These are phyloP conservation scores for Sinapis alba DNA, from an alignment of 441 rosid species.

Conservation along the genomic window DNA sequence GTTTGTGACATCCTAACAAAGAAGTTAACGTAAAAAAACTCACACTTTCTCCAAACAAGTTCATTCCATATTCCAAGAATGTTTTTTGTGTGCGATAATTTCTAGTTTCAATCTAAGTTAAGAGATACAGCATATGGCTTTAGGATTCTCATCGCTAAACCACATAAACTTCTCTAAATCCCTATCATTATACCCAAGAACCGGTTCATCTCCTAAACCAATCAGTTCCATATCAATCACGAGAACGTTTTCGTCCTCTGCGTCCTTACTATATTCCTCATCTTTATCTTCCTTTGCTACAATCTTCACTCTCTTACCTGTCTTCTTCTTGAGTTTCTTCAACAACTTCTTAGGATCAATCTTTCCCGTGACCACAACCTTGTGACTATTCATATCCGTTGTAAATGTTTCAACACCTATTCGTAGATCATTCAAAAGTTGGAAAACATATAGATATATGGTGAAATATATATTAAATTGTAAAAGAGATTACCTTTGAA, in stretches of 20 bases:
- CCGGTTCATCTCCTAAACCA: constrained; percentile 10
- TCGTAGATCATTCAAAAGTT: neutral
- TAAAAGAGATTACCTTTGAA: constrained; percentile 47
- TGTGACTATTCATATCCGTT: constrained; percentile 68
- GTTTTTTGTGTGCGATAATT: neutral
- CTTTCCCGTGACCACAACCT: constrained; percentile 54
- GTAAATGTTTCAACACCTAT: constrained; percentile 71
- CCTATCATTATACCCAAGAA: constrained; percentile 31
- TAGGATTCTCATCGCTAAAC: constrained; percentile 82
- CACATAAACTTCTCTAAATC: constrained; percentile 44
- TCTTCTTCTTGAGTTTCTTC: constrained; percentile 74
- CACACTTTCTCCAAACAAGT: neutral
- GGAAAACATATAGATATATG: neutral
- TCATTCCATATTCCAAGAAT: constrained; percentile 11
- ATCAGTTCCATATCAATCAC: constrained; percentile 25
- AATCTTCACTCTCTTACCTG: constrained; percentile 63
- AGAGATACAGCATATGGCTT: constrained; percentile 64
- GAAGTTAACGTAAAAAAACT: neutral
- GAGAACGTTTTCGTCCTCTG: neutral
- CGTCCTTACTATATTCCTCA: constrained; percentile 12
- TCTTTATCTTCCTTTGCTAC: constrained; percentile 37
- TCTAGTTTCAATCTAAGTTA: constrained; percentile 29
- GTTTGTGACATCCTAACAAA: neutral
- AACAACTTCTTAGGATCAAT: constrained; percentile 57
- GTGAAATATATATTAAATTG: neutral